Evolutionary conservation across 2,329 filamentous ascomycete genomes (phyloP).

Genomic region (Alternaria sp.): DNA sequence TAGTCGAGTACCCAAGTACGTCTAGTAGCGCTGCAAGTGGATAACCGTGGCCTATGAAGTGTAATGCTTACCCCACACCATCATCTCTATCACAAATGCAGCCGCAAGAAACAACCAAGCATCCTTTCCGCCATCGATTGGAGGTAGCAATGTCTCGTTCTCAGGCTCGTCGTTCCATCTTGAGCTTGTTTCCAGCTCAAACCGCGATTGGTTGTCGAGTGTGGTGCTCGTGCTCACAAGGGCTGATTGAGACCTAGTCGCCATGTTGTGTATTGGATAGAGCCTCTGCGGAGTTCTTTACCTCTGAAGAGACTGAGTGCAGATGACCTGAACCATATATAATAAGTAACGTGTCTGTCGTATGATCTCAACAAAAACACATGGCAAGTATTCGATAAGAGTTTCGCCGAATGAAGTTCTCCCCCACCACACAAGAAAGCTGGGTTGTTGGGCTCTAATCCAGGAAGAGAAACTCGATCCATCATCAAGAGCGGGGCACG

Average conservation of each 20-base stretch:
- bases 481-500: slow-evolving; percentile 6
- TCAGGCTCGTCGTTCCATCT: slow-evolving; percentile 16
- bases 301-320: neutral
- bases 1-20: neutral
- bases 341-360: neutral
- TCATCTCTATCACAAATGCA: slow-evolving; percentile 60
- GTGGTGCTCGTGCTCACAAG: neutral
- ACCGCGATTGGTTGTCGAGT: slow-evolving; percentile 4
- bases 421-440: neutral
- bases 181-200: slow-evolving; percentile 11
- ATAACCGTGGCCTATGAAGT: neutral
- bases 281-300: neutral
- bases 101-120: slow-evolving; percentile 63
- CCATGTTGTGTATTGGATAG: neutral
- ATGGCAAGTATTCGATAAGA: neutral
- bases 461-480: slow-evolving; percentile 4
- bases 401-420: neutral
- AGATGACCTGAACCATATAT: neutral
- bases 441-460: neutral
- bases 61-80: slow-evolving; percentile 56
- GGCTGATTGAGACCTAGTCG: slow-evolving; percentile 2
- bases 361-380: neutral
- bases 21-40: neutral
- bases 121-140: slow-evolving; percentile 60
- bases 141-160: slow-evolving; percentile 49